Conservation (phyloP, 1,284 basidiomycete species). For the Ganoderma multipileum region DNA sequence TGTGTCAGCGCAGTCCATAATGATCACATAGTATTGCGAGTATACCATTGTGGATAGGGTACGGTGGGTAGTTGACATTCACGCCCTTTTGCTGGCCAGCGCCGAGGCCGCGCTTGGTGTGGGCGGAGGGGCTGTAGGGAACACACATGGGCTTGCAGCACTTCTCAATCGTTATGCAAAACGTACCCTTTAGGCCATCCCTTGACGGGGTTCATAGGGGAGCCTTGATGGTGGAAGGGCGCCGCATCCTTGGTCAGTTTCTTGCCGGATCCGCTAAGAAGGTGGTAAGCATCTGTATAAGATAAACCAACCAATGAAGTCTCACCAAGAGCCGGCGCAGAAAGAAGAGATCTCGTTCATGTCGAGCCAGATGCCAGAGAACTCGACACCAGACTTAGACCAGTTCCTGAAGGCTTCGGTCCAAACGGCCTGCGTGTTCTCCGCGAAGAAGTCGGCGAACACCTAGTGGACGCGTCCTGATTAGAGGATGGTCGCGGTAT, state of each 20-base stretch:
- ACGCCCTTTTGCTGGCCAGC: constrained; percentile 52
- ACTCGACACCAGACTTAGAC: constrained; percentile 60
- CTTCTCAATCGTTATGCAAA: too few species aligned
- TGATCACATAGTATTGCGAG: constrained; percentile 8
- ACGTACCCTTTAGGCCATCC: too few species aligned
- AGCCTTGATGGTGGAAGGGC: too few species aligned
- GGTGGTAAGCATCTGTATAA: background rate
- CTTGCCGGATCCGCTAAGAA: constrained; percentile 54
- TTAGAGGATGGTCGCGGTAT: background rate
- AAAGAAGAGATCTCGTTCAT: constrained; percentile 77
- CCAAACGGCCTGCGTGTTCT: constrained; percentile 51
- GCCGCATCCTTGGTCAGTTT: constrained; percentile 56
- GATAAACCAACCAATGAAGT: constrained; percentile 1
- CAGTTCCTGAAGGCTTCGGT: constrained; percentile 54
- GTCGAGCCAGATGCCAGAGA: constrained; percentile 79
- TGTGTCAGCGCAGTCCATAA: constrained; percentile 5
- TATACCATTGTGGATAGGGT: constrained; percentile 75
- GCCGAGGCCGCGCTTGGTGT: constrained; percentile 42
- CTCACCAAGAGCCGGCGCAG: constrained; percentile 68
- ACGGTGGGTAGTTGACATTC: constrained; percentile 65
- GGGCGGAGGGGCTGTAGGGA: too few species aligned
- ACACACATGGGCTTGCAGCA: too few species aligned
- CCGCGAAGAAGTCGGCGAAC: constrained; percentile 76
- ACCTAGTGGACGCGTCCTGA: constrained; percentile 29
- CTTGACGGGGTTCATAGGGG: too few species aligned